These are phyloP conservation scores for Theileria orientalis DNA, from an alignment of 169 alveolate genomes.

Conservation along the genomic window DNA sequence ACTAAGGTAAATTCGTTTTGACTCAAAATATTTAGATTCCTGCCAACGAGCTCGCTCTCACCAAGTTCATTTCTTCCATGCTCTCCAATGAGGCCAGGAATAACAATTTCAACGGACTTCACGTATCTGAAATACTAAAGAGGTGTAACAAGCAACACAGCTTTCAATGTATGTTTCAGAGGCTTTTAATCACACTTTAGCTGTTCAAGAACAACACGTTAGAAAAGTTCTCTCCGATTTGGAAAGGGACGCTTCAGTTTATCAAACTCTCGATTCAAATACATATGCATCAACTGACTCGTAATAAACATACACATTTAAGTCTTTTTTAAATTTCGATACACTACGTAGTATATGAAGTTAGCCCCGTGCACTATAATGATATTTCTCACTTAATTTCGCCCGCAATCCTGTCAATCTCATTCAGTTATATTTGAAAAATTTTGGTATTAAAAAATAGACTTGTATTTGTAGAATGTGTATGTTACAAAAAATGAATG, in stretches of 20 bases:
- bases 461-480: too few species aligned
- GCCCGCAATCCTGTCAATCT: too few species aligned
- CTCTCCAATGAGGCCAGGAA: constrained; percentile 54
- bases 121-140: constrained; percentile 27
- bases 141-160: constrained; percentile 50
- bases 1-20: background rate
- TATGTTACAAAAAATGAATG: too few species aligned
- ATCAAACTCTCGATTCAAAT: constrained; percentile 63
- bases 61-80: constrained; percentile 35
- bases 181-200: constrained; percentile 2
- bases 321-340: background rate
- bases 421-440: too few species aligned
- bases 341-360: background rate
- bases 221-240: constrained; percentile 53
- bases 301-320: background rate
- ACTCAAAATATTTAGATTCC: constrained; percentile 16
- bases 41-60: constrained; percentile 25
- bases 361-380: background rate
- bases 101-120: constrained; percentile 56
- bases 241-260: constrained; percentile 65
- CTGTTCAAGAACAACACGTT: constrained; percentile 61
- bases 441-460: too few species aligned
- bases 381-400: too few species aligned
- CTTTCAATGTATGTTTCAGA: constrained; percentile 52
- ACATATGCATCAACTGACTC: constrained; percentile 66